Conservation (phyloP, 1,139 yeast species). For the Eremothecium cymbalariae region DNA sequence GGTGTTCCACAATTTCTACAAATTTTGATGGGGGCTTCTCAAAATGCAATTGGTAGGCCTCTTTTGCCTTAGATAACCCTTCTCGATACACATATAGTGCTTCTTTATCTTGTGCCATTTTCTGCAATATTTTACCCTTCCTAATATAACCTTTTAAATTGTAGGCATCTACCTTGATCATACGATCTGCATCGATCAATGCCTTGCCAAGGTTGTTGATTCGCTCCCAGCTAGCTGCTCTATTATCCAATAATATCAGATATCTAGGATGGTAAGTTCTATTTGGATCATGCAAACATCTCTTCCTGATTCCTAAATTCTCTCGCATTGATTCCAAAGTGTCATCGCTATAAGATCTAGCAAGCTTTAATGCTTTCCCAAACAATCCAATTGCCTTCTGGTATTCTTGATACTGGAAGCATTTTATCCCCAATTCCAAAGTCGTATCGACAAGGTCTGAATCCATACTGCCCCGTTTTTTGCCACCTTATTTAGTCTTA, state of each 20-base stretch:
- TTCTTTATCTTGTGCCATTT: conserved; percentile 32
- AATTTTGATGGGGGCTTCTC: conserved; percentile 20
- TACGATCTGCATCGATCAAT: conserved; percentile 38
- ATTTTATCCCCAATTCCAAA: conserved; percentile 24
- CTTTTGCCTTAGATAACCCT: conserved; percentile 34
- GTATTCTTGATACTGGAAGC: conserved; percentile 23
- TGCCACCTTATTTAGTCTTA: too few relatives aligned
- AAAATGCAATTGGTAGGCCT: conserved; percentile 20
- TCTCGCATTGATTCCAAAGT: conserved; percentile 16
- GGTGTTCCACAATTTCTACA: conserved; percentile 15
- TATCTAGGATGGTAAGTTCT: conserved; percentile 30
- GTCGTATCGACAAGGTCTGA: conserved; percentile 24
- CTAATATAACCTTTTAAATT: conserved; percentile 56
- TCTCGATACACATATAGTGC: conserved; percentile 39
- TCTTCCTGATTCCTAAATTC: conserved; percentile 15
- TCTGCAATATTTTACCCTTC: conserved; percentile 39
- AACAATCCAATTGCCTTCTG: conserved; percentile 24
- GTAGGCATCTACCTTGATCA: conserved; percentile 43
- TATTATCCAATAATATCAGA: conserved; percentile 33
- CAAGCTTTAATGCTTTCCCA: conserved; percentile 22
- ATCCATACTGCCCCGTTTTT: too few relatives aligned
- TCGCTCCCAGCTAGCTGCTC: conserved; percentile 56
- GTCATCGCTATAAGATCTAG: conserved; percentile 20
- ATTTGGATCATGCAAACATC: conserved; percentile 10
- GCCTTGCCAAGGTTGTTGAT: conserved; percentile 38